Conservation (phyloP, 2,329 filamentous ascomycete species). For the Verticillium dahliae region DNA sequence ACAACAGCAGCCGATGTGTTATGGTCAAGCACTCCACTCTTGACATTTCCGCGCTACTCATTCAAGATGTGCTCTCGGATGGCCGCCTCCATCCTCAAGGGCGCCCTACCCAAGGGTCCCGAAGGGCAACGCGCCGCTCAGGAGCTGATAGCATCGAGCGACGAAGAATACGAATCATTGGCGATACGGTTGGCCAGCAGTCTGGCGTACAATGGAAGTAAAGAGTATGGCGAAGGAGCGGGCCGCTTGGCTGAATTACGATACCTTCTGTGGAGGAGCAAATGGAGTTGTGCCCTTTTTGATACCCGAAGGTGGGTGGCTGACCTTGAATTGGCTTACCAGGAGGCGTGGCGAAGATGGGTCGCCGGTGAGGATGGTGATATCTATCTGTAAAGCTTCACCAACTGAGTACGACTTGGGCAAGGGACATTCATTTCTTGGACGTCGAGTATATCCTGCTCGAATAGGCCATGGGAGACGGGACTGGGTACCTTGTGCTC, state of each 20-base stretch:
- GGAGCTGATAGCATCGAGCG: slow-evolving; percentile 72
- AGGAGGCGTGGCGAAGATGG: slow-evolving; percentile 84
- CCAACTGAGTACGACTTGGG: background rate
- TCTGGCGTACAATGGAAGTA: slow-evolving; percentile 49
- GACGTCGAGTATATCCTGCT: background rate
- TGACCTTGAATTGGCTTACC: slow-evolving; percentile 84
- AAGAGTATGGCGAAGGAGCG: slow-evolving; percentile 26
- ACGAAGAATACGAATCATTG: slow-evolving; percentile 77
- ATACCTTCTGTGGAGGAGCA: slow-evolving; percentile 72
- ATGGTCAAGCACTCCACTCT: slow-evolving; percentile 89
- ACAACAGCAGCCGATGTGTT: slow-evolving; percentile 94
- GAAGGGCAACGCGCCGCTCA: slow-evolving; percentile 61
- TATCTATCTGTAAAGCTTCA: slow-evolving; percentile 61
- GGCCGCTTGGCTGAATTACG: slow-evolving; percentile 76
- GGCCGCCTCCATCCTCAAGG: slow-evolving; percentile 89
- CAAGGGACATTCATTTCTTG: background rate
- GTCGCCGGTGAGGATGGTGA: slow-evolving; percentile 82
- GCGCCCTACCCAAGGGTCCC: slow-evolving; percentile 68
- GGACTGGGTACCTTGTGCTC: background rate
- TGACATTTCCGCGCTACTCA: slow-evolving; percentile 84
- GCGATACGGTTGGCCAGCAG: slow-evolving; percentile 62
- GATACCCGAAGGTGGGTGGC: slow-evolving; percentile 86
- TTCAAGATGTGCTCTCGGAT: slow-evolving; percentile 99
- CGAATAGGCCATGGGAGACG: background rate
- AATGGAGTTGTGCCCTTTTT: slow-evolving; percentile 84